Evolutionary conservation across 2,329 filamentous ascomycete species (phyloP).

Genomic region (Cercospora janseana): DNA sequence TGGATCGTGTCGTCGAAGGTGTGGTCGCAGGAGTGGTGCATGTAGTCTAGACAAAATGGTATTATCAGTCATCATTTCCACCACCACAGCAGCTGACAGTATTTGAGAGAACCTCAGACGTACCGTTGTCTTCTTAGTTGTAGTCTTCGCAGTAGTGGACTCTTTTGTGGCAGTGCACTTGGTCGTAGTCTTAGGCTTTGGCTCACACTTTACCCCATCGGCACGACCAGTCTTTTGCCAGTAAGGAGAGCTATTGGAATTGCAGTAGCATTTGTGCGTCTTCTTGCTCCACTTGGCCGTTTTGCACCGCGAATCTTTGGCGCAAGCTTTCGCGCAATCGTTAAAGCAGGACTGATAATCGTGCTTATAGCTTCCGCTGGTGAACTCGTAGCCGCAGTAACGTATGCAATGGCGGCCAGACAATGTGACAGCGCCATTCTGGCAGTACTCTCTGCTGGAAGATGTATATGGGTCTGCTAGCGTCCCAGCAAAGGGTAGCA

Average conservation of each 20-base stretch:
- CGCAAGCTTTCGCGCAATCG: slow-evolving; percentile 3
- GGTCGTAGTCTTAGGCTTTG: slow-evolving; percentile 2
- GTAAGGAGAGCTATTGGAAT: background rate
- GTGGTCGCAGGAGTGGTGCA: background rate
- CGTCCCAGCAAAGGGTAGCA: background rate
- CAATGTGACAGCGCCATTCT: background rate
- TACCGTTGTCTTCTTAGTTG: background rate
- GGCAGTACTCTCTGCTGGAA: background rate
- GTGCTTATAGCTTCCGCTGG: slow-evolving; percentile 12
- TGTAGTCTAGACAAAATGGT: too few relatives aligned
- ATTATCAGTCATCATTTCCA: too few relatives aligned
- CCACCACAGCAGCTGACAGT: too few relatives aligned
- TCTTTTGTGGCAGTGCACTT: background rate
- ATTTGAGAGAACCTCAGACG: too few relatives aligned
- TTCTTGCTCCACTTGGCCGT: slow-evolving; percentile 1
- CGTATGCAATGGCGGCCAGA: slow-evolving; percentile 1
- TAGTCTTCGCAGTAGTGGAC: slow-evolving; percentile 1
- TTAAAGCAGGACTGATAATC: slow-evolving; percentile 5
- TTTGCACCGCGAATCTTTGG: slow-evolving; percentile 1
- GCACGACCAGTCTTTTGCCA: slow-evolving; percentile 8
- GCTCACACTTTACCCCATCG: slow-evolving; percentile 7
- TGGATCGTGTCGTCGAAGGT: background rate
- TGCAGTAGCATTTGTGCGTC: slow-evolving; percentile 9
- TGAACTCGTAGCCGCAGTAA: slow-evolving; percentile 12
- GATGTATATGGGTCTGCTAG: background rate